Base-by-base conservation (phyloP, 352 stramenopile species). In the Globisporangium acanthophoron region DNA sequence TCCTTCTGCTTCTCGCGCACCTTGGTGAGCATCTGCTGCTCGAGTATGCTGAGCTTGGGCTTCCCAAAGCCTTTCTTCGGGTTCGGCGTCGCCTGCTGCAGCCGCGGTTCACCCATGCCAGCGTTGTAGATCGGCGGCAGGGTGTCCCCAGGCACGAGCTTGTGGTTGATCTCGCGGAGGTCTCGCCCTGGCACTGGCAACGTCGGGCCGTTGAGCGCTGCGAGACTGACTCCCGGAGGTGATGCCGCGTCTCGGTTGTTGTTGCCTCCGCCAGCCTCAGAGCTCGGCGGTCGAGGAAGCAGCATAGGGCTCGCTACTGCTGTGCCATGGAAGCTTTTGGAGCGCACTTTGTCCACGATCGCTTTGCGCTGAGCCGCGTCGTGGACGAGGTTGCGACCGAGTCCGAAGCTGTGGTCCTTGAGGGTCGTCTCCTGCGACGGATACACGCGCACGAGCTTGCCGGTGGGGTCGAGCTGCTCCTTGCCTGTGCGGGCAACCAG, bases 371-470 rank as follows among this genome's bases (percentile, higher is more conserved):
- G 77, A 9, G 70, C 65, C 1, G 59, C 8, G 1, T 52, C 72
- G 24, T 82, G 67, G 1, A 87, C 69, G 2, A 77, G 62, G 24
- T 80, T 85, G 16, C 59, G 70, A 2, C 85, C 85, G 0, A 90
- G 57, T 0, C 86, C 86, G 58, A 95, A 93, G 39, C 69, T 88
- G 33, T 75, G 39, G 60, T 92, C 84, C 37, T 80, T 80, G 13
- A 93, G 72, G 3, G 67, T 76, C 0, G 85, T 93, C 44, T 90
- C 80, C 56, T 92, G 82, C 2, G 79, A 90, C 8, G 82, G 79
- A 54, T 85, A 88, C 0, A 88, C 65, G 0, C 79, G 79, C 9
- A 87, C 78, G 2, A 67, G 52, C 53, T 87, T 88, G 7, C 79
- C 74, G 0, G 76, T 88, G 6, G 79, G 74, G 47, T 90, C 79